Base-by-base conservation (phyloP, 2,329 filamentous ascomycete genomes). In the Colletotrichum sojae region DNA sequence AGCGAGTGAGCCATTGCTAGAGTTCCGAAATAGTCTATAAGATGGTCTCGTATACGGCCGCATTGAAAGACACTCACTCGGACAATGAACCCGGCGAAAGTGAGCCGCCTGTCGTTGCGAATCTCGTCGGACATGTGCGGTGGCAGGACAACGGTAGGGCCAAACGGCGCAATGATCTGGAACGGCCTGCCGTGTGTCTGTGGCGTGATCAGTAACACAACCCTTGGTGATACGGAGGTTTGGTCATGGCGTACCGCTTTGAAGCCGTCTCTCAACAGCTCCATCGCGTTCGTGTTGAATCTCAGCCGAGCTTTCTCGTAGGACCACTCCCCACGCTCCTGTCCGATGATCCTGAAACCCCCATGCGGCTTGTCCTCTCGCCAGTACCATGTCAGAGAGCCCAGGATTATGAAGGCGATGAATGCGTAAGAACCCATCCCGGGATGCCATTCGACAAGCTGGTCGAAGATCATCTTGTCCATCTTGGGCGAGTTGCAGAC, bases 1-100 rank as follows among this genome's bases (percentile, higher is more conserved):
- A 64, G 9, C 53, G 53, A 6, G 61, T 64, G 5, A 58, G 61
- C 61, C 61, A 64, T 56, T 64, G 61, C 61, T 58, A 31, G 22
- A 52, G 15, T n/a, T 16, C 4, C 40, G 5, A 5, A 49, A n/a
- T 18, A 10, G 46, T 12, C 2, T 9, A 8, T n/a, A 9, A 12
- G 2, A 49, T 2, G 6, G 8, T 12, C 5, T 49, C 20, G 20
- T 18, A 9, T 25, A 22, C 12, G n/a, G 9, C 8, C 8, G 46
- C 49, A 6, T 10, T 52, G 2, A 15, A 13, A 20, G 3, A 10
- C 9, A 31, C 52, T 12, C 56, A 63, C 61, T 16, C 62, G 27
- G 2, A 59, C 54, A 1, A 65, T 59, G 22, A 65, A 65, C 2
- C 62, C 62, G 5, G 46, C 59, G n/a, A 65, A 65, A 0, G 62